Base-by-base conservation (phyloP, 495 filamentous ascomycete species). In the Hyaloscypha finlandica region DNA sequence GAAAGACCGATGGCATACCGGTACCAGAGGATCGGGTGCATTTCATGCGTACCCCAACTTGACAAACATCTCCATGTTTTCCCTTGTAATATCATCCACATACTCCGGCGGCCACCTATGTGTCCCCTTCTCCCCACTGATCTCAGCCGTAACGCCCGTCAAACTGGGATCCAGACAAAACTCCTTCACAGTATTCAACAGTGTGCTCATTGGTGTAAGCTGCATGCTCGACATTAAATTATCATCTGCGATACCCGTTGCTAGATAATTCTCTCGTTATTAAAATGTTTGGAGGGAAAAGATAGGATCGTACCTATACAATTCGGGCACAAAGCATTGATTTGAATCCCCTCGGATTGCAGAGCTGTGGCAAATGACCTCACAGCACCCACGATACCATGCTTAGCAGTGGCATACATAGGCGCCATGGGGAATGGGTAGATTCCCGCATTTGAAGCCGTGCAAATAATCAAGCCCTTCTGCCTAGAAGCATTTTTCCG, bases 351-450 rank as follows among this genome's bases (percentile, higher is more conserved):
- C 6, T 79, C 72, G 9, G 64, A 66, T 35, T 76, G 77, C 8
- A 86, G 71, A 0, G 75, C 56, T 32, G 65, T 63, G 6, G 77
- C 80, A 3, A 82, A 73, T 0, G 83, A 84, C 22, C 84, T 76
- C 4, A 86, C 84, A 1, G 86, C 75, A 3, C 80, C 80, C 20
- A 86, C 72, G 2, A 88, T 74, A 19, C 77, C 85, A 39, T 78
- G 74, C 67, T 88, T 88, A 25, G 81, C 78, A 14, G 79, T 76
- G 1, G 81, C 78, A 63, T 88, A 88, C 2, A 86, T 61, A 3
- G 85, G 85, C 5, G 83, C 81, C n/a, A 81, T 77, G 2, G 84
- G 81, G 64, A 87, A 84, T 0, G 83, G 78, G 59, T 87, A 86
- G 8, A 86, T 55, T 0, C 85, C 85, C 6, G 82, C 84, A 72